A percentile compares a stretch with the other conserved stretches of the same genome.
Conservation (phyloP, 2,329 filamentous ascomycete species). For the Trichophyton benhamiae region DNA sequence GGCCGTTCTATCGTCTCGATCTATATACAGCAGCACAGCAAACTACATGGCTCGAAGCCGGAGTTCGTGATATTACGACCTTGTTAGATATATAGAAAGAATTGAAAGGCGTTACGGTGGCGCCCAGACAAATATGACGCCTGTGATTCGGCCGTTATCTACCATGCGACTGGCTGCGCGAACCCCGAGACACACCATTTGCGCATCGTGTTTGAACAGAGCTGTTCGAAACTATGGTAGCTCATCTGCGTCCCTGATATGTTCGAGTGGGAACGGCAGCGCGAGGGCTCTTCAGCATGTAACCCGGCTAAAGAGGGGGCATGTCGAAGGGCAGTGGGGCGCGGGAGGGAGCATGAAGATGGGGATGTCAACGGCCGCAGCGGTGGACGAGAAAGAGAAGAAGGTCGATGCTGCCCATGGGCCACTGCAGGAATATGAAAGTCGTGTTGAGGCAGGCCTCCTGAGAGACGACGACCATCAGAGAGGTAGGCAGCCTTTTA, state of each 20-base stretch:
- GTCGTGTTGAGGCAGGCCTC: slow-evolving; percentile 58
- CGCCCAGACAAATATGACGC: background rate
- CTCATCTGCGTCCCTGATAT: background rate
- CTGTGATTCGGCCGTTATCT: background rate
- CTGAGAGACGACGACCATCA: slow-evolving; percentile 85
- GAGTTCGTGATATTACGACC: too few relatives aligned
- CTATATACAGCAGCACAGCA: background rate
- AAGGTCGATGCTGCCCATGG: slow-evolving; percentile 33
- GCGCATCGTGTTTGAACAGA: background rate
- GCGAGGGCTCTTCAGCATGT: background rate
- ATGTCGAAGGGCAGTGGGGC: background rate
- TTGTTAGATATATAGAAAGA: too few relatives aligned
- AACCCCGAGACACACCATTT: background rate
- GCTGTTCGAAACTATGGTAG: background rate
- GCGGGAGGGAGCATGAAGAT: background rate
- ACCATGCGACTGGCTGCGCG: background rate
- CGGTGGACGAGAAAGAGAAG: background rate
- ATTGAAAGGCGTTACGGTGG: too few relatives aligned
- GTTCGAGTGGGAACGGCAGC: too few relatives aligned
- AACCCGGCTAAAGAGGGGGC: background rate
- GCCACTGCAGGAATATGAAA: slow-evolving; percentile 79
- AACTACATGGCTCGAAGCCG: too few relatives aligned
- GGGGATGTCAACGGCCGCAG: slow-evolving; percentile 3
- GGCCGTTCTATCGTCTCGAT: background rate
- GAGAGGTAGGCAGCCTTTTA: slow-evolving; percentile 46